A percentile compares a stretch with the other conserved stretches of the same genome.
Evolutionary conservation across 495 filamentous ascomycete species (phyloP).

Genomic region (Daldinia decipiens): DNA sequence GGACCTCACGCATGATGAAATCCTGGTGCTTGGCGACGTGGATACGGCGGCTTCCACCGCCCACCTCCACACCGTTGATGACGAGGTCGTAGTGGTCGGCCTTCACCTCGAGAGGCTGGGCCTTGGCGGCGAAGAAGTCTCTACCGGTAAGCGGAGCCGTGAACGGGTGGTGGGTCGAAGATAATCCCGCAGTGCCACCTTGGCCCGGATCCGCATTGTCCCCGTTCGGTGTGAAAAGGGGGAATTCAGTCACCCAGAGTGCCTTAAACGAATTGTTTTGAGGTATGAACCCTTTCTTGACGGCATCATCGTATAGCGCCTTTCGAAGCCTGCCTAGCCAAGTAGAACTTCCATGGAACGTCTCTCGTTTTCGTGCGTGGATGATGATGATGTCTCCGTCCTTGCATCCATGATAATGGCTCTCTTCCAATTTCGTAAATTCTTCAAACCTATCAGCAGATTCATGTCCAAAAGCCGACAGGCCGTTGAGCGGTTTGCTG

Average conservation of each 20-base stretch:
- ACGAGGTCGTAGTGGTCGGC: slow-evolving; percentile 96
- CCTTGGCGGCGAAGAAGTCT: slow-evolving; percentile 79
- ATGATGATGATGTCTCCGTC: slow-evolving; percentile 82
- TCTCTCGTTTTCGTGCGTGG: slow-evolving; percentile 74
- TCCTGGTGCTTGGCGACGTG: slow-evolving; percentile 87
- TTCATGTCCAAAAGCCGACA: slow-evolving; percentile 80
- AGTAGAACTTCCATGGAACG: slow-evolving; percentile 76
- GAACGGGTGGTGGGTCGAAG: slow-evolving; percentile 95
- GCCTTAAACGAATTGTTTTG: slow-evolving; percentile 69
- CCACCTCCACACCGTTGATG: slow-evolving; percentile 93
- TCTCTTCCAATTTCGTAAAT: slow-evolving; percentile 23
- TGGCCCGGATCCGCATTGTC: slow-evolving; percentile 74
- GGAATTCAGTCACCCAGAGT: slow-evolving; percentile 89
- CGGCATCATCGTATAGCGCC: slow-evolving; percentile 72
- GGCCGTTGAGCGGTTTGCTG: slow-evolving; percentile 73
- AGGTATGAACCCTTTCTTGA: slow-evolving; percentile 66
- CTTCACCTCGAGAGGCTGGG: slow-evolving; percentile 73
- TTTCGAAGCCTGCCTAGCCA: slow-evolving; percentile 79
- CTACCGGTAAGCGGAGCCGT: slow-evolving; percentile 79
- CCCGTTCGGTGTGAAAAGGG: slow-evolving; percentile 79
- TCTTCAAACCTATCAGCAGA: slow-evolving; percentile 48
- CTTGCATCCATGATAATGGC: slow-evolving; percentile 46
- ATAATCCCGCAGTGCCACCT: slow-evolving; percentile 79
- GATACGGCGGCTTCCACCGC: slow-evolving; percentile 92
- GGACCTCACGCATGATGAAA: slow-evolving; percentile 83